These are phyloP conservation scores for Kalmanozyma brasiliensis DNA, from an alignment of 1,284 basidiomycete genomes.

Conservation along the genomic window DNA sequence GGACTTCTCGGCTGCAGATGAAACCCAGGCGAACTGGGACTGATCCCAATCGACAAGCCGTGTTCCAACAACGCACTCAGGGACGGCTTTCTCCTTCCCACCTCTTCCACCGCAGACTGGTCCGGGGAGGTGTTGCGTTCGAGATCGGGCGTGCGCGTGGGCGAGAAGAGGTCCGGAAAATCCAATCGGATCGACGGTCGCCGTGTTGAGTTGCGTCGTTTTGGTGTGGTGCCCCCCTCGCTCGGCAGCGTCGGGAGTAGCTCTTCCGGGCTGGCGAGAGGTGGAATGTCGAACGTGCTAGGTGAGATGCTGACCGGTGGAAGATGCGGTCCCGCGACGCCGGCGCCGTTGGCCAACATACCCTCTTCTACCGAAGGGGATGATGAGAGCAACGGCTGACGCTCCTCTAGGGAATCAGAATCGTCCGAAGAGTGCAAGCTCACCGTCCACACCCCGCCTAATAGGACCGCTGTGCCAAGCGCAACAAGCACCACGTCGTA, in stretches of 20 bases:
- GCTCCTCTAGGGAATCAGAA: conserved; percentile 23
- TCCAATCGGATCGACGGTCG: conserved; percentile 53
- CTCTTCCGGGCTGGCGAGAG: conserved; percentile 30
- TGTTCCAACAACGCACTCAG: conserved; percentile 60
- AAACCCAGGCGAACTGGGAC: conserved; percentile 65
- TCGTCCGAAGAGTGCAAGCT: too few relatives aligned
- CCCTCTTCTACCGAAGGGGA: conserved; percentile 14
- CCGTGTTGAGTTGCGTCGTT: conserved; percentile 12
- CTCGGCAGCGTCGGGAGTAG: conserved; percentile 20
- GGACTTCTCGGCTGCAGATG: conserved; percentile 54
- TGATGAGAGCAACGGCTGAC: conserved; percentile 20
- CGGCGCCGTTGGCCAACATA: conserved; percentile 49
- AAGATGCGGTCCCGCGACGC: conserved; percentile 55
- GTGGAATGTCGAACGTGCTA: conserved; percentile 19
- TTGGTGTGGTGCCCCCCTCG: conserved; percentile 3
- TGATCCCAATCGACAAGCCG: conserved; percentile 62
- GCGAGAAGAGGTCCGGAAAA: conserved; percentile 40
- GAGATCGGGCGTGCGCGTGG: conserved; percentile 24
- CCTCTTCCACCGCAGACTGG: too few relatives aligned
- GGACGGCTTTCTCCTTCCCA: too few relatives aligned
- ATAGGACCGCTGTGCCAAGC: conserved; percentile 81
- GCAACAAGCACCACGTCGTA: conserved; percentile 79
- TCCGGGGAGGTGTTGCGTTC: conserved; percentile 9
- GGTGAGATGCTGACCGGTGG: conserved; percentile 32
- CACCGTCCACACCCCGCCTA: conserved; percentile 90